Percentiles rank a stretch among this genome's conserved stretches.
phyloP scores from a whole-genome alignment of 2,329 filamentous ascomycete species.

The Apiospora rasikravindrae region DNA sequence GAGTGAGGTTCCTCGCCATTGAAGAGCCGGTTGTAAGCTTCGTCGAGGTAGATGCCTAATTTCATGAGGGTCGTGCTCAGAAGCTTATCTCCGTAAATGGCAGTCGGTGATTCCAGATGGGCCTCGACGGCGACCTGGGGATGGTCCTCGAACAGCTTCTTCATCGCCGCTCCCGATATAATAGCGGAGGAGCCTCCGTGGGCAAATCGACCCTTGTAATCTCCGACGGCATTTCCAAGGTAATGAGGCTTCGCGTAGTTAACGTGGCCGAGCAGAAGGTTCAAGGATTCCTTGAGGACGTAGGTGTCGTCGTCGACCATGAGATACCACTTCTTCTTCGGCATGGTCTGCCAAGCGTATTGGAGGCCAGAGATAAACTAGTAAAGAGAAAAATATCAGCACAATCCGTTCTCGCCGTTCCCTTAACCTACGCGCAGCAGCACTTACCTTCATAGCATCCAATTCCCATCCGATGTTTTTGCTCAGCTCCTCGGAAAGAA shows the following conservation, averaged over 20 bases:
- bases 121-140: constrained; percentile 49
- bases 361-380: constrained; percentile 62
- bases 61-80: constrained; percentile 59
- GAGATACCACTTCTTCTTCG: constrained; percentile 63
- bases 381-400: not conserved
- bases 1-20: constrained; percentile 58
- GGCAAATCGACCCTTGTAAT: constrained; percentile 60
- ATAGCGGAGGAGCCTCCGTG: constrained; percentile 62
- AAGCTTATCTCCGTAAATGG: constrained; percentile 60
- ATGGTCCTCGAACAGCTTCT: constrained; percentile 48
- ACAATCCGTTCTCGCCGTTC: not conserved
- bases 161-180: constrained; percentile 56
- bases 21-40: constrained; percentile 59
- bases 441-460: constrained; percentile 43
- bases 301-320: constrained; percentile 65
- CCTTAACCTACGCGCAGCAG: too few species aligned
- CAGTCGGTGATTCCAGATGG: constrained; percentile 54
- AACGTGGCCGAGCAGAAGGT: constrained; percentile 54
- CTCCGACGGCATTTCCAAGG: constrained; percentile 62
- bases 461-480: constrained; percentile 41
- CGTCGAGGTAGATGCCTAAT: constrained; percentile 60
- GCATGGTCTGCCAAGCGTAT: constrained; percentile 54
- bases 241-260: constrained; percentile 54
- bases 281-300: constrained; percentile 54
- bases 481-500: constrained; percentile 38